Percentiles rank a stretch among this genome's conserved stretches.
Conservation (phyloP, 306 rosid species). For the Cyamopsis tetragonoloba region DNA sequence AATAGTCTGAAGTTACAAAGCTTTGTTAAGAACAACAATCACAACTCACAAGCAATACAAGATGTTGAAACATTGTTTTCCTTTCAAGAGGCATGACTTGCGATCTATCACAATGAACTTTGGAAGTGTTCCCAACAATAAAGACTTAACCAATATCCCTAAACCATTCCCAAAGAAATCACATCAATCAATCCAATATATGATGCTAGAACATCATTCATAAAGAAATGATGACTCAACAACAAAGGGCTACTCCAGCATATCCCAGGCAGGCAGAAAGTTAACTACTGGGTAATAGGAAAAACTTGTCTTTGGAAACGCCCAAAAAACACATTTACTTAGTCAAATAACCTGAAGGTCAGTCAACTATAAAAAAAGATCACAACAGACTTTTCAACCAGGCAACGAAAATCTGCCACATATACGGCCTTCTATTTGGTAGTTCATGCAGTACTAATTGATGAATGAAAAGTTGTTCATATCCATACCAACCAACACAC, state of each 20-base stretch:
- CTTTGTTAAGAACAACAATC: slow-evolving; percentile 11
- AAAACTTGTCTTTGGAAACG: background rate
- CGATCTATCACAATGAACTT: background rate
- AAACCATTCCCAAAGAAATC: too few relatives aligned
- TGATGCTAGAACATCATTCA: background rate
- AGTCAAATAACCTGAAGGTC: background rate
- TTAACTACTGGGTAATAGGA: background rate
- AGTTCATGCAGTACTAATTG: background rate
- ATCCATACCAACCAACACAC: background rate
- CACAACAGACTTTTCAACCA: background rate
- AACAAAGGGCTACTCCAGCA: background rate
- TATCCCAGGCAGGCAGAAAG: background rate
- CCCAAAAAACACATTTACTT: background rate
- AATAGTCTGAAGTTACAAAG: background rate
- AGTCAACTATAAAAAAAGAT: background rate
- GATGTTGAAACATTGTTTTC: slow-evolving; percentile 12
- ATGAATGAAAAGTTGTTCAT: background rate
- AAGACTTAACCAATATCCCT: background rate
- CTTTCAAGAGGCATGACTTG: background rate
- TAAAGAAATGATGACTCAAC: background rate
- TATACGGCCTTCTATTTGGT: background rate
- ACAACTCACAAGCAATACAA: slow-evolving; percentile 19
- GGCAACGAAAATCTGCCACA: background rate
- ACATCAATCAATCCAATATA: background rate
- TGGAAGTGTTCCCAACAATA: background rate